Evolutionary conservation across 2,329 filamentous ascomycete species (phyloP).

Genomic region (Sporothrix pseudoabietina): DNA sequence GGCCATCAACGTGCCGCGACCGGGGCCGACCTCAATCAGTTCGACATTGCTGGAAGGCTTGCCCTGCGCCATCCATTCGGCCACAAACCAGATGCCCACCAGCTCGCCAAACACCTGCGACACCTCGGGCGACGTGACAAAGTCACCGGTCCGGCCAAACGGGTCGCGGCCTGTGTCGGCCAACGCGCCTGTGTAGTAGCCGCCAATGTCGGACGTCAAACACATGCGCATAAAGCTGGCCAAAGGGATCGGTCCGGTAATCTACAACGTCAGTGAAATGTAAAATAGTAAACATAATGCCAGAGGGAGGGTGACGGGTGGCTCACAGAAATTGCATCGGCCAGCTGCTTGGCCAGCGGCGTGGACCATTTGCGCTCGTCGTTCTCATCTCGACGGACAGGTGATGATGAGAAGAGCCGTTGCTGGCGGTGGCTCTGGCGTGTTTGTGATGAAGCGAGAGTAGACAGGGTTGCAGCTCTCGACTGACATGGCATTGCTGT

Average conservation of each 20-base stretch:
- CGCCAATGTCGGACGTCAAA: constrained; percentile 83
- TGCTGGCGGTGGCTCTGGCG: background rate
- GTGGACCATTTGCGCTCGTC: constrained; percentile 78
- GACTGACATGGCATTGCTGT: background rate
- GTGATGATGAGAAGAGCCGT: constrained; percentile 38
- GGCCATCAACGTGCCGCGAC: constrained; percentile 93
- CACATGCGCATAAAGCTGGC: constrained; percentile 99
- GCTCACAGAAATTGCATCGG: constrained; percentile 79
- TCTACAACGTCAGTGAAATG: constrained; percentile 38
- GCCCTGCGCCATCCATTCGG: constrained; percentile 95
- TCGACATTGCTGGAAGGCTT: constrained; percentile 72
- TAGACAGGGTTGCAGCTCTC: background rate
- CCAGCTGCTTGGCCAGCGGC: constrained; percentile 82
- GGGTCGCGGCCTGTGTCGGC: constrained; percentile 69
- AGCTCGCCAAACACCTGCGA: constrained; percentile 96
- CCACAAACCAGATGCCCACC: constrained; percentile 89
- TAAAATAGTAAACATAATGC: background rate
- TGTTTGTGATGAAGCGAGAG: background rate
- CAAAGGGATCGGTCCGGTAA: constrained; percentile 87
- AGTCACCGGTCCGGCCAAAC: constrained; percentile 92
- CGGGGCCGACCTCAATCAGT: constrained; percentile 91
- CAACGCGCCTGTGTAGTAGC: constrained; percentile 85
- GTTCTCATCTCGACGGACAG: constrained; percentile 31
- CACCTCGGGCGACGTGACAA: constrained; percentile 96
- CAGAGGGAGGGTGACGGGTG: background rate